Evolutionary conservation across 441 rosid genomes (phyloP).

Genomic region (Erodium texanum): DNA sequence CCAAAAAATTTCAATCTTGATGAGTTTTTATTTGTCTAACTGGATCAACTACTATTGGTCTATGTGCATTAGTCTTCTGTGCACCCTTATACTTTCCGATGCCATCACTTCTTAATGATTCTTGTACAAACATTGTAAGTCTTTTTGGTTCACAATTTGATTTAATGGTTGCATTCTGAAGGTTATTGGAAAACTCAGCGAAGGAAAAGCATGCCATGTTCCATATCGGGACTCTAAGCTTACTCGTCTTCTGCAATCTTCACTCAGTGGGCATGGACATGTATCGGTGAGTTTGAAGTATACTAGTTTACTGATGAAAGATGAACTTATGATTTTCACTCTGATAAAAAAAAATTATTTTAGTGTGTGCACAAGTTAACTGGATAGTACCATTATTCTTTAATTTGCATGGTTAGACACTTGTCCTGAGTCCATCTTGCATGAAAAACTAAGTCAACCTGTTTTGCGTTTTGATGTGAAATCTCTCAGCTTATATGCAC

Average conservation of each 20-base stretch:
- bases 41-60: background rate
- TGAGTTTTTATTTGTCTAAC: background rate
- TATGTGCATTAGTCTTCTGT: background rate
- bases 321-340: constrained; percentile 2
- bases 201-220: constrained; percentile 97
- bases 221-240: constrained; percentile 99
- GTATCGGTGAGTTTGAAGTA: constrained; percentile 72
- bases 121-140: background rate
- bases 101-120: background rate
- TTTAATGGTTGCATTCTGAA: constrained; percentile 26
- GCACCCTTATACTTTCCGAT: background rate
- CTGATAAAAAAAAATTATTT: background rate
- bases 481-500: constrained; percentile 88
- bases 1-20: too few species aligned
- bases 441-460: constrained; percentile 9
- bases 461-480: constrained; percentile 14
- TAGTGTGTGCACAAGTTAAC: background rate
- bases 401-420: background rate
- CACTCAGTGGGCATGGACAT: constrained; percentile 95
- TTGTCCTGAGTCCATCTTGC: constrained; percentile 1
- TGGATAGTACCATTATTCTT: background rate
- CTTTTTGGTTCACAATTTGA: constrained; percentile 16
- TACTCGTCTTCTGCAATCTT: constrained; percentile 97
- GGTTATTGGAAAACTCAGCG: constrained; percentile 98
- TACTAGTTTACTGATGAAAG: constrained; percentile 6